Conservation (phyloP, 164 flowering plant species). For the Nelumbo lutea region DNA sequence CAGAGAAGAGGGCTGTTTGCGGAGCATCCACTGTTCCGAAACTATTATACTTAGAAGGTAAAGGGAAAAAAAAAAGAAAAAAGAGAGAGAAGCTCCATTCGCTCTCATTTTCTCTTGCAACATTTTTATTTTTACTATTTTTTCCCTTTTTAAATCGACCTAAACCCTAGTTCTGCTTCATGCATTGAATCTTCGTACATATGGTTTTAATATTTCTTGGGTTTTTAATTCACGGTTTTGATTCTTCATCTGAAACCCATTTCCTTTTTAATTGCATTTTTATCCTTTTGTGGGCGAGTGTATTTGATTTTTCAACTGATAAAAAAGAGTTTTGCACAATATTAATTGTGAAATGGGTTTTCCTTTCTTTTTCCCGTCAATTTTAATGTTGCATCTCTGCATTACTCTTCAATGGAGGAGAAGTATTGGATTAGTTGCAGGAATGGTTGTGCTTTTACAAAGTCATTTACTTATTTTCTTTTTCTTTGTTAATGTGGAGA, state of each 20-base stretch:
- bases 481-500: slow-evolving; percentile 7
- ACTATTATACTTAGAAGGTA: background rate
- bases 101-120: background rate
- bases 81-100: background rate
- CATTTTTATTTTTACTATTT: background rate
- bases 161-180: background rate
- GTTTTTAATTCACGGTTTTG: background rate
- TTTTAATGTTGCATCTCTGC: too few species aligned
- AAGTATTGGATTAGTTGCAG: too few species aligned
- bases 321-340: too few species aligned
- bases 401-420: too few species aligned
- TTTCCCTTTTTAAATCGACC: background rate
- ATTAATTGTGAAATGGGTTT: too few species aligned
- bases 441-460: too few species aligned
- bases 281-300: too few species aligned
- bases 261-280: too few species aligned
- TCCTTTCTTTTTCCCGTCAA: too few species aligned
- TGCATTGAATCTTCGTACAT: background rate
- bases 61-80: background rate
- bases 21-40: background rate
- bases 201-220: background rate
- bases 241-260: background rate
- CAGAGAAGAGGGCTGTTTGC: slow-evolving; percentile 18
- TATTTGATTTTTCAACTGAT: too few species aligned
- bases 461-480: background rate